Conservation (phyloP, 1,284 basidiomycete species). For the Moesziomyces aphidis region DNA sequence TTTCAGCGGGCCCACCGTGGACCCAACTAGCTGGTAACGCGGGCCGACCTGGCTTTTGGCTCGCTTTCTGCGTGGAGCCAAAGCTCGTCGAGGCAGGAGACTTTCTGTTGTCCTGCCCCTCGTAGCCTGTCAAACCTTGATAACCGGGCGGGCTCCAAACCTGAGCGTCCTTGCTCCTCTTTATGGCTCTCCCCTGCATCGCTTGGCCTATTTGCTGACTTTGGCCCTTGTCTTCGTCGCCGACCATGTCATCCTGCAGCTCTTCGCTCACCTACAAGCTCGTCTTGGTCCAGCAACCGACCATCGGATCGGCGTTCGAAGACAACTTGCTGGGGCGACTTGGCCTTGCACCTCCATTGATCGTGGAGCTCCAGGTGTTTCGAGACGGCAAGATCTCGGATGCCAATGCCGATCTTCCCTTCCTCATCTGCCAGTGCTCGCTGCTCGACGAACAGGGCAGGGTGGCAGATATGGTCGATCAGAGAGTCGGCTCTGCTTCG, state of each 20-base stretch:
- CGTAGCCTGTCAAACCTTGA: background rate
- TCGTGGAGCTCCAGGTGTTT: constrained; percentile 42
- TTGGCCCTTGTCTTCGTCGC: background rate
- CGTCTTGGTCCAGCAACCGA: constrained; percentile 46
- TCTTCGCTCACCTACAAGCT: constrained; percentile 25
- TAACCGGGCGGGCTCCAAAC: too few relatives aligned
- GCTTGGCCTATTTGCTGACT: background rate
- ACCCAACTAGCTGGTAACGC: background rate
- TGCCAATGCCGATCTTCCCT: constrained; percentile 37
- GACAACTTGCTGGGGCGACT: constrained; percentile 48
- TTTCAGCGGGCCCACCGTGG: background rate
- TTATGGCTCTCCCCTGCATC: background rate
- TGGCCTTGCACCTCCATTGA: constrained; percentile 51
- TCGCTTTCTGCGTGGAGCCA: background rate
- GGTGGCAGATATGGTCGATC: constrained; percentile 37
- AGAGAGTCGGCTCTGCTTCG: background rate
- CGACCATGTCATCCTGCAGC: constrained; percentile 15
- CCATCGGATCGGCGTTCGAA: constrained; percentile 48
- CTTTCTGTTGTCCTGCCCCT: too few relatives aligned
- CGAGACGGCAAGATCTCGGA: constrained; percentile 18
- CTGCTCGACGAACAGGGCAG: constrained; percentile 35
- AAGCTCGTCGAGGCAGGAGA: background rate
- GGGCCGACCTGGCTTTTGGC: background rate
- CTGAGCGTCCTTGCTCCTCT: too few relatives aligned
- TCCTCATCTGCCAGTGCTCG: constrained; percentile 52